Evolutionary conservation across 441 rosid genomes (phyloP).

Genomic region (Populus hybrid): DNA sequence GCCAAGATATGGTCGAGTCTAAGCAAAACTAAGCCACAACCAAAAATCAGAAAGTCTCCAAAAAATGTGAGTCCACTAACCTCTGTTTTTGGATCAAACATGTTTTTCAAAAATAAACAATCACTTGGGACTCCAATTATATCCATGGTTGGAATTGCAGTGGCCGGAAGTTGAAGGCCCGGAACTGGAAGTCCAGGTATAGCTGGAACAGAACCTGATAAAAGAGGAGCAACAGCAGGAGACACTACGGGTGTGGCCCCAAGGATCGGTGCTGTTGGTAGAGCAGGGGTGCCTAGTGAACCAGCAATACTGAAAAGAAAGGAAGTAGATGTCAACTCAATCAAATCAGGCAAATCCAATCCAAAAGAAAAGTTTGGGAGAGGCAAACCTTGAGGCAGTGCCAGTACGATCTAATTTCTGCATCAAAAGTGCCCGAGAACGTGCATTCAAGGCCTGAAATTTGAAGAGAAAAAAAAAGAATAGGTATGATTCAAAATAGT

Average conservation of each 20-base stretch:
- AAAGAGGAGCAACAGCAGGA: constrained; percentile 47
- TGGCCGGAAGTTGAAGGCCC: constrained; percentile 44
- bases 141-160: constrained; percentile 44
- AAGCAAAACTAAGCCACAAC: background rate
- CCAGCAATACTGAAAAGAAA: constrained; percentile 39
- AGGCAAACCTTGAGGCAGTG: constrained; percentile 62
- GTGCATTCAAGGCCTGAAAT: constrained; percentile 81
- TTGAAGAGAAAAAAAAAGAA: constrained; percentile 9
- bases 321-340: constrained; percentile 7
- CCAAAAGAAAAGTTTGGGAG: background rate
- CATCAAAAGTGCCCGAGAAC: constrained; percentile 86
- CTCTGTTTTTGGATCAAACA: constrained; percentile 96
- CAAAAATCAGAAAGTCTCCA: background rate
- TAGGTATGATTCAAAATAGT: constrained; percentile 1
- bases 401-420: constrained; percentile 91
- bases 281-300: constrained; percentile 30
- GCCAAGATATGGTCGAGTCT: constrained; percentile 23
- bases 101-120: constrained; percentile 83
- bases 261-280: constrained; percentile 39
- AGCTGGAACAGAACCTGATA: constrained; percentile 46
- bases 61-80: constrained; percentile 28
- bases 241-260: constrained; percentile 43
- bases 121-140: constrained; percentile 79
- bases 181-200: constrained; percentile 47
- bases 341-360: constrained; percentile 3